phyloP scores from a whole-genome alignment of 2,329 filamentous ascomycete species.

The Lasiodiplodia theobromae region DNA sequence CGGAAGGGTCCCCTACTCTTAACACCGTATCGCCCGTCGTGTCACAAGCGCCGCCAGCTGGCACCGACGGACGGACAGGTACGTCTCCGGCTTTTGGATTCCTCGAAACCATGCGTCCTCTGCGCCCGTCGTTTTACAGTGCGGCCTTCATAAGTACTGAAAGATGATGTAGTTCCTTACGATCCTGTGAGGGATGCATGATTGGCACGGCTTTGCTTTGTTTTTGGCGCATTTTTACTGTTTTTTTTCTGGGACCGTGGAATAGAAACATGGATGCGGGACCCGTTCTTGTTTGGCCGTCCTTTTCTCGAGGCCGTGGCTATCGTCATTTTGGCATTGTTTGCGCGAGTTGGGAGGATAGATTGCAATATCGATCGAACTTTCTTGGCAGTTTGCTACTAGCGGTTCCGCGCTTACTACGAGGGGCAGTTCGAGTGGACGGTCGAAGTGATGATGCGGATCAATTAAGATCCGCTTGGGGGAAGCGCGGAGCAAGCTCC shows the following conservation, averaged over 20 bases:
- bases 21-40: background rate
- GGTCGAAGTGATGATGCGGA: background rate
- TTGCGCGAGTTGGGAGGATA: background rate
- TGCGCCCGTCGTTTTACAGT: background rate
- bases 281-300: background rate
- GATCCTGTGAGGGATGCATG: conserved; percentile 2
- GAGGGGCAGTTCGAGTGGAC: background rate
- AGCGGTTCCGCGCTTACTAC: background rate
- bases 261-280: background rate
- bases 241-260: background rate
- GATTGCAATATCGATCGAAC: background rate
- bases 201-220: background rate
- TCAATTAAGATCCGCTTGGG: background rate
- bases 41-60: background rate
- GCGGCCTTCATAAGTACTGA: background rate
- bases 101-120: background rate
- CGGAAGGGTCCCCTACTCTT: background rate
- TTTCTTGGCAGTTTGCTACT: background rate
- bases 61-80: background rate
- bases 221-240: no score
- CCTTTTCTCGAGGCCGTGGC: background rate
- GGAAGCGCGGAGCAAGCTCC: background rate
- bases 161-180: background rate
- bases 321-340: background rate
- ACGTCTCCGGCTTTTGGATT: background rate